phyloP scores from a whole-genome alignment of 306 rosid species.

The Vigna angularis region DNA sequence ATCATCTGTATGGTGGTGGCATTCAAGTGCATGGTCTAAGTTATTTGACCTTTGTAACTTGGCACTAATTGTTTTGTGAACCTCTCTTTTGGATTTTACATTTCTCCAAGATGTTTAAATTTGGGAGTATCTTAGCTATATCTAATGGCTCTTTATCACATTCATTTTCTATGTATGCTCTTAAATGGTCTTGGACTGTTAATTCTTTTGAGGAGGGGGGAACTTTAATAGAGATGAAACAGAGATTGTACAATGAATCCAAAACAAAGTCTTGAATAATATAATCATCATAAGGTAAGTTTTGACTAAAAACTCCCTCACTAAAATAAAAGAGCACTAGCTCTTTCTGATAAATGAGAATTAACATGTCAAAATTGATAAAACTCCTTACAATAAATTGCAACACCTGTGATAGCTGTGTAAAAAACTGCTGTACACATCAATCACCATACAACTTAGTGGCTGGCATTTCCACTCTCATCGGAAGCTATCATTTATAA shows the following conservation, averaged over 20 bases:
- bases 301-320: constrained; percentile 12
- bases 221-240: constrained; percentile 7
- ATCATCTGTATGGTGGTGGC: neutral
- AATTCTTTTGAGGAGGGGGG: constrained; percentile 12
- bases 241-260: constrained; percentile 8
- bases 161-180: constrained; percentile 7
- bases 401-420: neutral
- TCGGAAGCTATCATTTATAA: neutral
- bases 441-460: constrained; percentile 7
- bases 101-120: constrained; percentile 7
- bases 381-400: neutral
- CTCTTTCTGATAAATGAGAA: neutral
- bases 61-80: neutral
- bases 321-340: neutral
- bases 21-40: constrained; percentile 15
- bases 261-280: neutral
- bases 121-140: neutral
- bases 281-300: neutral
- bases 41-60: neutral
- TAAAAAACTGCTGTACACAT: neutral
- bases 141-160: constrained; percentile 11
- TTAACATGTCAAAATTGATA: constrained; percentile 13
- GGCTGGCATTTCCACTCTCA: neutral
- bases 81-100: neutral
- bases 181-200: constrained; percentile 8